phyloP scores from a whole-genome alignment of 768 basidiomycete species.

The Roridomyces roridus region DNA sequence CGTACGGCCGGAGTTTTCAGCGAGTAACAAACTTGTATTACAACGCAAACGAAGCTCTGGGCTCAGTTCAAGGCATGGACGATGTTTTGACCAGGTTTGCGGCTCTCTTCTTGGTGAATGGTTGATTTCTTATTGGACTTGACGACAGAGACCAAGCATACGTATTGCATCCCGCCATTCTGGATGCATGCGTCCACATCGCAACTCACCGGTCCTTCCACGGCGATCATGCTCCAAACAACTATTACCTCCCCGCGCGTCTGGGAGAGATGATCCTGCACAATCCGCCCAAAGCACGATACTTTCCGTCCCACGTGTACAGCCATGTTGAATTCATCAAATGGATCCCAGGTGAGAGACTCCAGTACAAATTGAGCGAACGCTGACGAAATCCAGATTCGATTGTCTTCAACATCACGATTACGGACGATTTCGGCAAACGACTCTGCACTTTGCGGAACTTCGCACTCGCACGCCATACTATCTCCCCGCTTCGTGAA shows the following conservation, averaged over 20 bases:
- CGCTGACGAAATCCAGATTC: background rate
- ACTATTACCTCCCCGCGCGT: constrained; percentile 41
- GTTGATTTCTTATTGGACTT: background rate
- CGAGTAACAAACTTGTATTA: background rate
- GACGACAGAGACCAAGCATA: constrained; percentile 2
- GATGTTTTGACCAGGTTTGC: constrained; percentile 10
- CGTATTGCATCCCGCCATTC: constrained; percentile 5
- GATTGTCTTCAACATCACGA: constrained; percentile 32
- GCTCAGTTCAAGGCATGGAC: constrained; percentile 4
- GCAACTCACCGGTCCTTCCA: constrained; percentile 36
- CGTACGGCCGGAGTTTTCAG: constrained; percentile 7
- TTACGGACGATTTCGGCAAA: constrained; percentile 32
- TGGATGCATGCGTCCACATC: constrained; percentile 45
- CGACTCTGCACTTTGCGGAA: constrained; percentile 7
- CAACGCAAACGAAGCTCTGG: constrained; percentile 3
- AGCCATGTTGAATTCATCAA: constrained; percentile 27
- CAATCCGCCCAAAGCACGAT: constrained; percentile 10
- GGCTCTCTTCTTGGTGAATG: background rate
- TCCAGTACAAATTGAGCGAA: constrained; percentile 16
- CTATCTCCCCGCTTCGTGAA: background rate
- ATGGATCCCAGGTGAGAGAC: constrained; percentile 36
- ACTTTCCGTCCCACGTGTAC: no score
- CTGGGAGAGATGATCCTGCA: constrained; percentile 26
- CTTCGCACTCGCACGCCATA: background rate
- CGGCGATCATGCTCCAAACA: no score